These are phyloP conservation scores for Phytopythium sindhum DNA, from an alignment of 352 stramenopile species.

Conservation along the genomic window DNA sequence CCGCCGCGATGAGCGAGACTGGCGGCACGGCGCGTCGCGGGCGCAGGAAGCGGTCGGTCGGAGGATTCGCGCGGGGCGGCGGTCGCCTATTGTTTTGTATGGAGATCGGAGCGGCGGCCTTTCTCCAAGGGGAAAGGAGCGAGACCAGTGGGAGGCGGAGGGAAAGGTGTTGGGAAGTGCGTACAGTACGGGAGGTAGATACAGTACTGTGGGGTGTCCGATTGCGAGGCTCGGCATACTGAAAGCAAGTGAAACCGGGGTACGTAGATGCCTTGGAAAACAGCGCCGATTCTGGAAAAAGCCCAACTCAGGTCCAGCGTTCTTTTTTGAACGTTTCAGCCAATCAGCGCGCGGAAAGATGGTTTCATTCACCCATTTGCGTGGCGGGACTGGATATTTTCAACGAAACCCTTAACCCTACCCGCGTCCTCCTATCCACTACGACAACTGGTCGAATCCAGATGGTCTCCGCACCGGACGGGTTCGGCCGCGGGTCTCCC, in stretches of 20 bases:
- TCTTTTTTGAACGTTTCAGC: not conserved
- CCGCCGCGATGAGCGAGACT: not conserved
- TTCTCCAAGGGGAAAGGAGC: not conserved
- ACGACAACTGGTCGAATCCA: not conserved
- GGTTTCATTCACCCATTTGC: not conserved
- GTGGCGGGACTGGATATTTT: not conserved
- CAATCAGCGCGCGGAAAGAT: not conserved
- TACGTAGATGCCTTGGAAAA: not conserved
- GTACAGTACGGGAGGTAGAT: not conserved
- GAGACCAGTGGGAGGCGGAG: too few relatives aligned
- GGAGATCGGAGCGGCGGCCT: not conserved
- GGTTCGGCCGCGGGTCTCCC: not conserved
- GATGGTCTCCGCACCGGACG: not conserved
- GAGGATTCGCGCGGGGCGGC: not conserved
- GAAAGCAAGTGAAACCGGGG: not conserved
- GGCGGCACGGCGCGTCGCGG: not conserved
- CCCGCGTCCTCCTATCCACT: not conserved
- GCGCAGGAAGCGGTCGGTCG: not conserved
- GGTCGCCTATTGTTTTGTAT: not conserved
- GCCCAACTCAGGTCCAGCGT: not conserved
- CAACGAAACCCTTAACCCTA: not conserved
- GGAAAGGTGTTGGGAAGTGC: not conserved
- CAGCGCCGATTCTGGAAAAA: not conserved
- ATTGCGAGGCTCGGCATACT: not conserved
- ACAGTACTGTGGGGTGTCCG: not conserved